Evolutionary conservation across 148 eudicot species (phyloP).

Genomic region (Agrostemma githago): DNA sequence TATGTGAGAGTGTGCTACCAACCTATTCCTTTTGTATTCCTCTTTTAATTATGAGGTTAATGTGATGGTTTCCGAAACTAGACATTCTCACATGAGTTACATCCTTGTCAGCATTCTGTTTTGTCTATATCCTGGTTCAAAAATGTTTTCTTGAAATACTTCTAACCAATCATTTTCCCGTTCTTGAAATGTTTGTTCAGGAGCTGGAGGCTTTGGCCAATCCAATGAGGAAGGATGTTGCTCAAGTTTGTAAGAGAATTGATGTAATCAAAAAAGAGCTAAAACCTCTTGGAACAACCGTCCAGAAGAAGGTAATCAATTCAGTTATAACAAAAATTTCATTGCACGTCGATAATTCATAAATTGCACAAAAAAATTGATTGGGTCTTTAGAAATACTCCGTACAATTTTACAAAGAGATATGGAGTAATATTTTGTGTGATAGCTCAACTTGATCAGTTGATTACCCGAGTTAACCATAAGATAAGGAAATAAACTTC

Average conservation of each 20-base stretch:
- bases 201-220: constrained; percentile 73
- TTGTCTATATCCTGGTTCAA: background rate
- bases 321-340: background rate
- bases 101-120: background rate
- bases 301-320: constrained; percentile 78
- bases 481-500: too few species aligned
- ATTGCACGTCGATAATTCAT: background rate
- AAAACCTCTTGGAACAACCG: constrained; percentile 71
- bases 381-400: background rate
- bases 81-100: too few species aligned
- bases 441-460: background rate
- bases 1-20: too few species aligned
- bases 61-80: too few species aligned
- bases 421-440: too few species aligned
- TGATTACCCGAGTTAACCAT: too few species aligned
- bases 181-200: constrained; percentile 29
- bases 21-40: too few species aligned
- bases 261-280: constrained; percentile 78
- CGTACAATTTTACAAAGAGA: too few species aligned
- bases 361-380: background rate
- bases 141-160: background rate
- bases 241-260: constrained; percentile 80
- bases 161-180: background rate
- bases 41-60: too few species aligned
- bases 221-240: constrained; percentile 87